Conservation (phyloP, 176 grass and related monocot genomes). For the Oropetium thomaeum region DNA sequence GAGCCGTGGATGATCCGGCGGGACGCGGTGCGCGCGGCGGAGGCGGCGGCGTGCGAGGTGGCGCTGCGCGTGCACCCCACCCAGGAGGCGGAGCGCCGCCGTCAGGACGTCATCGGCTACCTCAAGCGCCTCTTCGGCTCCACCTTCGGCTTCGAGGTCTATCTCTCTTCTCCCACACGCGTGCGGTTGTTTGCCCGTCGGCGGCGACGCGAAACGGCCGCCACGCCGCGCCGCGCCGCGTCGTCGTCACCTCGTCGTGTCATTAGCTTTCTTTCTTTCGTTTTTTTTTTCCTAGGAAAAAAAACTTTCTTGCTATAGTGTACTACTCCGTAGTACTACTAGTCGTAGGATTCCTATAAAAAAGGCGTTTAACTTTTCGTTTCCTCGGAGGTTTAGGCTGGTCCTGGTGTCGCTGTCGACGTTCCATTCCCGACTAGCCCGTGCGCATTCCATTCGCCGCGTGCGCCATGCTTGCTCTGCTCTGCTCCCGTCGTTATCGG, state of each 20-base stretch:
- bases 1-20: not conserved
- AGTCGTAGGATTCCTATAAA: too few species aligned
- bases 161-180: not conserved
- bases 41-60: constrained; percentile 47
- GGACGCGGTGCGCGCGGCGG: constrained; percentile 34
- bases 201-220: not conserved
- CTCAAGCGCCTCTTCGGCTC: constrained; percentile 45
- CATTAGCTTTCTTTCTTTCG: not conserved
- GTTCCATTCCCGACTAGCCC: not conserved
- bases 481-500: constrained; percentile 23
- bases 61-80: constrained; percentile 59
- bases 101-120: constrained; percentile 49
- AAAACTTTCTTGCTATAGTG: too few species aligned
- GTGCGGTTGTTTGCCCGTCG: not conserved
- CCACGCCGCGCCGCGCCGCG: not conserved
- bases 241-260: not conserved
- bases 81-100: constrained; percentile 47
- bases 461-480: not conserved
- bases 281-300: too few species aligned
- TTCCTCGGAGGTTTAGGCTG: not conserved
- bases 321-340: too few species aligned
- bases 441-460: not conserved
- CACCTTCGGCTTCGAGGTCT: constrained; percentile 58
- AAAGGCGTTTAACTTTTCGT: not conserved
- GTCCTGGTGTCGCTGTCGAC: not conserved